Conservation (phyloP, 2,329 filamentous ascomycete species). For the Lanzia echinophila region DNA sequence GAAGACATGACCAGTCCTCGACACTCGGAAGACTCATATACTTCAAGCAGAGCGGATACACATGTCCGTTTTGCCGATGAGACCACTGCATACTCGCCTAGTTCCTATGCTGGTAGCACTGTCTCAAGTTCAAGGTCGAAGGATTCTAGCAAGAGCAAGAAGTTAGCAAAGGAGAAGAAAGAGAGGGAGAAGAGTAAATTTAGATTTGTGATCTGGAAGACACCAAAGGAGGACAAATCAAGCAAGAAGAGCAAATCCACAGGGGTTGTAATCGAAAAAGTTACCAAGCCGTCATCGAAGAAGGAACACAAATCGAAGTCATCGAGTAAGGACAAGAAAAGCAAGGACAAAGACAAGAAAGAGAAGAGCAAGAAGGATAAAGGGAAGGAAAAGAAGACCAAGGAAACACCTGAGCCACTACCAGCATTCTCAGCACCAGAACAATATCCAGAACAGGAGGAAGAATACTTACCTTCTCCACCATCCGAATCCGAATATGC, state of each 20-base stretch:
- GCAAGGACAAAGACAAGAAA: conserved; percentile 9
- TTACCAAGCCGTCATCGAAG: conserved; percentile 12
- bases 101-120: background rate
- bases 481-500: background rate
- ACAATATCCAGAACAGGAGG: background rate
- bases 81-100: conserved; percentile 4
- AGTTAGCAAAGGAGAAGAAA: conserved; percentile 1
- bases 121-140: conserved; percentile 8
- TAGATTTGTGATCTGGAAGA: background rate
- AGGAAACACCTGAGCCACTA: background rate
- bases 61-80: conserved; percentile 17
- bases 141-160: conserved; percentile 1
- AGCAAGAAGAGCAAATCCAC: conserved; percentile 14
- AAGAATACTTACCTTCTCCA: background rate
- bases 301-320: conserved; percentile 9
- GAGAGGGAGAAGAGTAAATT: background rate
- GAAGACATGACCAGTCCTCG: background rate
- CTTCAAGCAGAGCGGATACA: conserved; percentile 1
- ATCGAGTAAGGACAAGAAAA: conserved; percentile 1
- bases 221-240: background rate
- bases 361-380: conserved; percentile 10
- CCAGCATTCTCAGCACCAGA: background rate
- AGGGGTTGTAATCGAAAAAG: conserved; percentile 9
- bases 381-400: conserved; percentile 6
- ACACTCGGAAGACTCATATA: background rate